Base-by-base conservation (phyloP, 2,329 filamentous ascomycete genomes). In the Talaromyces sp. region DNA sequence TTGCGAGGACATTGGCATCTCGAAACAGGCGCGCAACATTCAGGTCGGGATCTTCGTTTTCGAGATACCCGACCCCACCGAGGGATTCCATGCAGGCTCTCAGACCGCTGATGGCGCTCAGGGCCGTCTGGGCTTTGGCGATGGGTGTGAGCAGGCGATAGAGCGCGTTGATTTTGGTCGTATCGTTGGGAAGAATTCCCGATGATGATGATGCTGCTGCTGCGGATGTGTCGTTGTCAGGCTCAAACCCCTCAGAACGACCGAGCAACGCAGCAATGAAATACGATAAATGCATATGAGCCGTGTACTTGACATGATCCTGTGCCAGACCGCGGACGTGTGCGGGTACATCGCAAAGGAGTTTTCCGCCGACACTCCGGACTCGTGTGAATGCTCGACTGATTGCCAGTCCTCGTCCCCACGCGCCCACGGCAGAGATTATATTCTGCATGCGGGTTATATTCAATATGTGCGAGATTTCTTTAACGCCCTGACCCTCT, bases 381-480 rank as follows among this genome's bases (percentile, higher is more conserved):
- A 73, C 70, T 52, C 68, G 70, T 0, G 75, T 73, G 61, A 77
- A 78, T 7, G 70, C 70, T 58, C 73, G 71, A 2, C 72, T 70
- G 31, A 78, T 74, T 11, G 69, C 71, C 10, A 78, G 63, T 0
- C 70, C 73, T 2, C 75, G 68, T 1, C 73, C 70, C 72, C 74
- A 77, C 10, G 63, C 67, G 2, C 68, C 64, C 5, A 76, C 64
- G 1, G 71, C 70, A 1, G 70, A 71, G 35, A 74, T 61, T 4
- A 75, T 75, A 3, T 75, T 77, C 51, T 78, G 73, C 11, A 75
- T 66, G 31, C 76, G 69, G 2, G 76, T 94, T 62, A 91, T 82
- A 59, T 85, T 89, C 7, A 91, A 76, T 13, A 92, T 76, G 1
- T 83, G 84, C 39, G 81, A 79, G 59, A 91, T 88, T 64, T 89